A percentile compares a stretch with the other conserved stretches of the same genome.
Conservation (phyloP, 78 protist genomes). For the Chrysochromulina parva region DNA sequence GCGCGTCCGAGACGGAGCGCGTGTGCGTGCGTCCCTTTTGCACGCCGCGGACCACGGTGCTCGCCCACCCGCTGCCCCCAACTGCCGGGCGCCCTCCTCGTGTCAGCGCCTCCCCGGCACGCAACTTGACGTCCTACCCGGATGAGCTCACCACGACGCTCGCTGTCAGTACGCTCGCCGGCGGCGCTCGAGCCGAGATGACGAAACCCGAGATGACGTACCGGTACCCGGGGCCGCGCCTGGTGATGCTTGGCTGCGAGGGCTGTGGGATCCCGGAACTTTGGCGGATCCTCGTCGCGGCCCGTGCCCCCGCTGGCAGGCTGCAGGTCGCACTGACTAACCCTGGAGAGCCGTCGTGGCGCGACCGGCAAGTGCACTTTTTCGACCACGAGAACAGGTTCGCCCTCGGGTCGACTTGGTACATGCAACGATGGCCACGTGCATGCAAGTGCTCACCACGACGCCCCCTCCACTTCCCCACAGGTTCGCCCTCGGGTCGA, state of each 20-base stretch:
- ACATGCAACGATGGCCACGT: background rate
- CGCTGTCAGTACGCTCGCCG: background rate
- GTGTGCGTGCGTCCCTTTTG: background rate
- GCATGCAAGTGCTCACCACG: too few relatives aligned
- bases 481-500: background rate
- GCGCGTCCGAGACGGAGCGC: background rate
- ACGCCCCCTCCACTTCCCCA: too few relatives aligned
- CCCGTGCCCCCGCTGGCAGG: too few relatives aligned
- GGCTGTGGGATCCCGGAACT: background rate
- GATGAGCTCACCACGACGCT: too few relatives aligned
- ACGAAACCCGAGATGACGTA: too few relatives aligned
- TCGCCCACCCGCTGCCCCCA: too few relatives aligned
- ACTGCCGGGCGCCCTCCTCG: too few relatives aligned
- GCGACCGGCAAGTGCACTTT: background rate
- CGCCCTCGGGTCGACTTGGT: background rate
- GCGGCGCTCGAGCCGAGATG: too few relatives aligned
- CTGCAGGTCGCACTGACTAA: background rate
- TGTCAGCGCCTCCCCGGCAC: too few relatives aligned
- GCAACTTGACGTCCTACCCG: too few relatives aligned
- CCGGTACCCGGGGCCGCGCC: background rate
- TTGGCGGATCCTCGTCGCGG: background rate
- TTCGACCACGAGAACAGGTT: background rate
- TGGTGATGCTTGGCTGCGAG: conserved; percentile 7
- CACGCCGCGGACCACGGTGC: background rate
- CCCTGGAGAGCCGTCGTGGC: background rate